Evolutionary conservation across 2,329 filamentous ascomycete genomes (phyloP), one percentile per base, ranked within the genome.

Genomic region (Pseudocercospora fuligena): DNA sequence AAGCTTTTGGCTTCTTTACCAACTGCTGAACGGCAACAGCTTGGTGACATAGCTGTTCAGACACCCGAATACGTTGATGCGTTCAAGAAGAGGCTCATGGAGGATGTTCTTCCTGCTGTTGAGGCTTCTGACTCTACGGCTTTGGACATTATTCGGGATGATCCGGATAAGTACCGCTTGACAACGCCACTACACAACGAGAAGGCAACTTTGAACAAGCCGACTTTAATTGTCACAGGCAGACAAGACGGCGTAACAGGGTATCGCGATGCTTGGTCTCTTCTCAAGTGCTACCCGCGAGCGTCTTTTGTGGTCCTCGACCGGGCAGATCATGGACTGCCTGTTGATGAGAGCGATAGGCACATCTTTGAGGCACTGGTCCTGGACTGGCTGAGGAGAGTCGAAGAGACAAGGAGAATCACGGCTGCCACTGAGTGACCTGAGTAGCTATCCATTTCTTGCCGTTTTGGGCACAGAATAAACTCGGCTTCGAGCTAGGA

Each of bases 231-330:
- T 14, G 29, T 68, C 25, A 58, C 66, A 5, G 66, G 66, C 2
- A 40, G 66, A 46, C 66, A 68, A 46, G 66, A 68, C 53, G 53
- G 36, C 25, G 66, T 60, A 5, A 64, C 66, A 23, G 66, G 66
- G 5, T 68, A 63, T 61, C 53, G 66, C 21, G 66, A 68, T 64
- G 40, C 63, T 40, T 63, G 60, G 60, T 23, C 27, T 5, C 61
- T 68, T 14, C 19, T 68, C 25, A 21, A 49, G 5, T 29, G n/a
- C 8, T 68, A 68, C 19, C 64, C 66, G 6, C 43, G 66, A 29
- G 66, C 66, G 12, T 66, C 49, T n/a, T 66, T 66, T 43, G 56
- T 58, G 31, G 64, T 56, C 8, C 53, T 68, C 1, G 66, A 68
- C 40, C 60, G 66, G 2, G 60, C 60, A 4, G 57, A 57, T 31